phyloP scores from a whole-genome alignment of 768 basidiomycete genomes.

The Termitomyces sp. region DNA sequence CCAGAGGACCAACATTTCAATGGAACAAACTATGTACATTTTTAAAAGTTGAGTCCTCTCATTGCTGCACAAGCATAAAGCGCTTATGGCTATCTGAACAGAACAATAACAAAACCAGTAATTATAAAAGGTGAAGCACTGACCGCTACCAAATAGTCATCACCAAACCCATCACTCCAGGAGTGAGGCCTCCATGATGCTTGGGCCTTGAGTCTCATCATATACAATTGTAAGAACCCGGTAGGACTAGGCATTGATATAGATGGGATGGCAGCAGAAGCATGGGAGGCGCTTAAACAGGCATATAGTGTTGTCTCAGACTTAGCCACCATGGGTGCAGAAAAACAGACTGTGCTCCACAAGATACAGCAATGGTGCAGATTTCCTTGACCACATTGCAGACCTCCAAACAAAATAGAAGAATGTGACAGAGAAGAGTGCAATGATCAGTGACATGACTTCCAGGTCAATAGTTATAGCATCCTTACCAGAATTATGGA shows the following conservation, averaged over 20 bases:
- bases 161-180: background rate
- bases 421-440: constrained; percentile 2
- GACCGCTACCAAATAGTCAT: background rate
- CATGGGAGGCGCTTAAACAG: constrained; percentile 11
- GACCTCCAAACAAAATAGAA: constrained; percentile 11
- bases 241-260: background rate
- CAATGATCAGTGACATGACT: background rate
- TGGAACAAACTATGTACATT: background rate
- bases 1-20: no score
- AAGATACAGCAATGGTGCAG: background rate
- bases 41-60: background rate
- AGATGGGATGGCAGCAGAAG: constrained; percentile 14
- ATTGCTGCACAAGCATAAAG: background rate
- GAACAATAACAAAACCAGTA: background rate
- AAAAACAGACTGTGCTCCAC: constrained; percentile 6
- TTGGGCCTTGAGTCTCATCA: background rate
- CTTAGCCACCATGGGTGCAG: constrained; percentile 7
- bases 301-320: constrained; percentile 8
- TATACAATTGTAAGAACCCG: background rate
- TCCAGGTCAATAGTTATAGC: background rate
- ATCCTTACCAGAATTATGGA: background rate
- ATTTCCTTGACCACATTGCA: constrained; percentile 12
- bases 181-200: background rate
- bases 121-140: background rate
- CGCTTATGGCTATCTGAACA: background rate